Conservation (phyloP, 2,329 filamentous ascomycete species). For the Claviceps sp. region DNA sequence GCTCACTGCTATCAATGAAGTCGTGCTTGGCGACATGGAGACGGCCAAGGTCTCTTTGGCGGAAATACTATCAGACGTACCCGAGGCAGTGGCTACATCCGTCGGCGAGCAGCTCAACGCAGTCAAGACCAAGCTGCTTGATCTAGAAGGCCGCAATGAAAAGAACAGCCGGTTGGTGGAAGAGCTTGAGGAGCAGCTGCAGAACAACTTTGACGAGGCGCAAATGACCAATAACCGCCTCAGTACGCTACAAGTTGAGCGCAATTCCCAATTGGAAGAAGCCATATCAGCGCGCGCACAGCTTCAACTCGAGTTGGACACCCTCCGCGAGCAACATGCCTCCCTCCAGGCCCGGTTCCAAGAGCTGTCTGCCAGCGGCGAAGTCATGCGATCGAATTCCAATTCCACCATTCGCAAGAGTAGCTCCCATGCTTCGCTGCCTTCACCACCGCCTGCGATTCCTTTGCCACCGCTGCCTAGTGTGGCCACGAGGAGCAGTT, state of each 20-base stretch:
- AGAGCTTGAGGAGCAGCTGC: conserved; percentile 92
- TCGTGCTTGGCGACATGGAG: conserved; percentile 49
- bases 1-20: conserved; percentile 43
- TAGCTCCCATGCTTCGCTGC: conserved; percentile 66
- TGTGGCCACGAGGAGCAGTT: conserved; percentile 31
- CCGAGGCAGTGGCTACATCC: conserved; percentile 28
- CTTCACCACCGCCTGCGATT: conserved; percentile 88
- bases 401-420: conserved; percentile 71
- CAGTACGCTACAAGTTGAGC: conserved; percentile 66
- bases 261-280: conserved; percentile 64
- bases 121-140: conserved; percentile 51
- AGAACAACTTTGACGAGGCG: conserved; percentile 87
- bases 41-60: conserved; percentile 40
- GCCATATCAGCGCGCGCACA: conserved; percentile 50
- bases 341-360: conserved; percentile 60
- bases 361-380: conserved; percentile 28
- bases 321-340: conserved; percentile 54
- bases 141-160: conserved; percentile 58
- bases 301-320: conserved; percentile 56
- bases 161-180: conserved; percentile 88
- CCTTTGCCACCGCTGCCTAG: conserved; percentile 83
- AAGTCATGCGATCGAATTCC: conserved; percentile 45
- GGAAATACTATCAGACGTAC: conserved; percentile 38
- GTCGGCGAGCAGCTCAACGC: conserved; percentile 43
- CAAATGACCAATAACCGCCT: conserved; percentile 74